phyloP scores from a whole-genome alignment of 2,329 filamentous ascomycete genomes.

The Penicillium verrucosum region DNA sequence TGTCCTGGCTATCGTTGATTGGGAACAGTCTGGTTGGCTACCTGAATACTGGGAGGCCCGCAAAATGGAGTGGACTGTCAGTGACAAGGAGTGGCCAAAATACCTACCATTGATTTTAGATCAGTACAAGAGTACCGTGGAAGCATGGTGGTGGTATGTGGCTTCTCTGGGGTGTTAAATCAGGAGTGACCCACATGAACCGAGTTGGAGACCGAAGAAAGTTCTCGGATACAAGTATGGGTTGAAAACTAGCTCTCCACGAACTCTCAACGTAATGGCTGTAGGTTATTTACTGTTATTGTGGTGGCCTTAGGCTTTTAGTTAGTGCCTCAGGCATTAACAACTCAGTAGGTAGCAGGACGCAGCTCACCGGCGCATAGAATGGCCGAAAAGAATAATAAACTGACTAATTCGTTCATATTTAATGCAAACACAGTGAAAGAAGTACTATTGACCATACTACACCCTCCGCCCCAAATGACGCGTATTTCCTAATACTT shows the following conservation, averaged over 20 bases:
- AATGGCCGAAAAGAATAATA: too few species aligned
- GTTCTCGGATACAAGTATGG: neutral
- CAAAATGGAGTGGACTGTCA: neutral
- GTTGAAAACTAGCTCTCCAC: neutral
- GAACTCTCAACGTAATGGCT: neutral
- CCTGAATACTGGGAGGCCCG: neutral
- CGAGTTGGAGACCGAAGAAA: neutral
- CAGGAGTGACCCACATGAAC: neutral
- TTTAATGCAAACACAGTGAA: too few species aligned
- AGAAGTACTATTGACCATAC: too few species aligned
- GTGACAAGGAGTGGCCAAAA: neutral
- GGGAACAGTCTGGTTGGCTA: neutral
- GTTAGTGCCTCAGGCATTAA: too few species aligned
- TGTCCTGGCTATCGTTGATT: neutral
- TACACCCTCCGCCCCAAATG: too few species aligned
- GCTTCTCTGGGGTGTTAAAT: neutral
- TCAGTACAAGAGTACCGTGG: neutral
- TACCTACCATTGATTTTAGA: neutral
- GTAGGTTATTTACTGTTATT: neutral
- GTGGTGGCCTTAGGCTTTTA: too few species aligned
- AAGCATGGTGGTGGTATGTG: neutral
- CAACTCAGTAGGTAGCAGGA: too few species aligned
- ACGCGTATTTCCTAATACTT: too few species aligned
- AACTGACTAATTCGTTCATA: too few species aligned
- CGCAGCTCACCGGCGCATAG: too few species aligned